Conservation (phyloP, 129 eudicot genomes). For the Ambrosia artemisiifolia region DNA sequence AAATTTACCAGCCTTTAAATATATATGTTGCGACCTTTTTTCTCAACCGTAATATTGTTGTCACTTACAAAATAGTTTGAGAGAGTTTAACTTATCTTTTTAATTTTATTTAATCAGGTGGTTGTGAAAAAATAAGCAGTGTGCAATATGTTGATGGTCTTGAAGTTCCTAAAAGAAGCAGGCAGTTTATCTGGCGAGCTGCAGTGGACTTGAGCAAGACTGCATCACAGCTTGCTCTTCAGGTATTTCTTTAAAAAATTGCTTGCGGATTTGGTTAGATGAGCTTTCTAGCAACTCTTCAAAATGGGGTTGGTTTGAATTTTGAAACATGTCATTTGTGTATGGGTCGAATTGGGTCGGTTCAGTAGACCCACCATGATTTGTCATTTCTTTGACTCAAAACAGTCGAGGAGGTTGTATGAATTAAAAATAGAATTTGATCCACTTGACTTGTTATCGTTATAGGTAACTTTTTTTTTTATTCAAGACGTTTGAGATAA, state of each 20-base stretch:
- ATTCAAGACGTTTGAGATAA: not conserved
- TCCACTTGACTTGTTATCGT: not conserved
- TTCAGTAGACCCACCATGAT: not conserved
- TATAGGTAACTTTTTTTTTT: not conserved
- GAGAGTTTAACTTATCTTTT: not conserved
- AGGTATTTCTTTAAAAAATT: slow-evolving; percentile 43
- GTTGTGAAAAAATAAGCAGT: slow-evolving; percentile 57
- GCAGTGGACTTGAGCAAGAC: slow-evolving; percentile 87
- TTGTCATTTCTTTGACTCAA: not conserved
- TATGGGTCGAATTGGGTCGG: not conserved
- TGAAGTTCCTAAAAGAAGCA: slow-evolving; percentile 77
- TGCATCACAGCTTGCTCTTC: slow-evolving; percentile 80
- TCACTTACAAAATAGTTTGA: not conserved
- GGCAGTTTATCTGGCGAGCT: slow-evolving; percentile 83
- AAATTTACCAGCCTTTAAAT: not conserved
- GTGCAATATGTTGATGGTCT: slow-evolving; percentile 70
- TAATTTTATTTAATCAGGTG: slow-evolving; percentile 48
- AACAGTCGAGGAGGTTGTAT: not conserved
- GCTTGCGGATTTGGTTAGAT: not conserved
- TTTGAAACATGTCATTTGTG: not conserved
- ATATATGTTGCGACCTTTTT: not conserved
- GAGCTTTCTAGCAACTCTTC: not conserved
- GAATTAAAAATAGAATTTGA: not conserved
- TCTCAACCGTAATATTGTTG: not conserved
- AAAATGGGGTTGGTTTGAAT: not conserved